Conservation (phyloP, 345 rosid genomes). For the Cardamine chenopodiifolia region DNA sequence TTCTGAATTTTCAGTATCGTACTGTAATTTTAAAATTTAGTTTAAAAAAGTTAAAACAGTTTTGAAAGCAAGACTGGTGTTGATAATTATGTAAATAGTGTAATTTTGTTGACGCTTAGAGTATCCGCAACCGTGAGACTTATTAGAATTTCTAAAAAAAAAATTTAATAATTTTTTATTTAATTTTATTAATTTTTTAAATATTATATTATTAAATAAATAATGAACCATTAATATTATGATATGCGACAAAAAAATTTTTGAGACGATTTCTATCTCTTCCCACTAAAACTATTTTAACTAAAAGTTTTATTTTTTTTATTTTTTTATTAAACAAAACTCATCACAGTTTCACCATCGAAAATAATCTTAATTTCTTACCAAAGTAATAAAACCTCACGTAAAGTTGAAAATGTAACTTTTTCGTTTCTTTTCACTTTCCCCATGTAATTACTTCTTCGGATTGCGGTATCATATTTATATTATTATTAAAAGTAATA, state of each 20-base stretch:
- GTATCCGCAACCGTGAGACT: too few relatives aligned
- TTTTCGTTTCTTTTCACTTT: slow-evolving; percentile 29
- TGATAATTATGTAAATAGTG: slow-evolving; percentile 13
- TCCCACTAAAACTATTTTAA: too few relatives aligned
- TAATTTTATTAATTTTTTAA: too few relatives aligned
- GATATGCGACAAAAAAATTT: too few relatives aligned
- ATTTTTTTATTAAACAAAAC: too few relatives aligned
- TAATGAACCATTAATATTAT: too few relatives aligned
- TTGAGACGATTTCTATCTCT: too few relatives aligned
- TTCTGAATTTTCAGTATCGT: not conserved
- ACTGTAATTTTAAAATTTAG: not conserved
- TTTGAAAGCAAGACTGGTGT: not conserved
- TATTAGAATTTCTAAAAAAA: too few relatives aligned
- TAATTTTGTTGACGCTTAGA: slow-evolving; percentile 28
- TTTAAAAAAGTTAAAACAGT: not conserved
- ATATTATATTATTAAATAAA: too few relatives aligned
- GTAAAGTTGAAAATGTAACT: slow-evolving; percentile 39
- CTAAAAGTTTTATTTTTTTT: too few relatives aligned
- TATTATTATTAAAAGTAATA: not conserved
- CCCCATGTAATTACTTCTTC: slow-evolving; percentile 21
- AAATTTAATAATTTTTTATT: too few relatives aligned
- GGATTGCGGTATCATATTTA: not conserved
- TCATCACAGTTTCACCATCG: too few relatives aligned
- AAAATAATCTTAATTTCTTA: slow-evolving; percentile 12
- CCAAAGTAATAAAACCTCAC: slow-evolving; percentile 21